Percentiles rank a stretch among this genome's conserved stretches.
These are phyloP conservation scores for Psilocybe cyanescens DNA, from an alignment of 768 basidiomycete species.

Conservation along the genomic window DNA sequence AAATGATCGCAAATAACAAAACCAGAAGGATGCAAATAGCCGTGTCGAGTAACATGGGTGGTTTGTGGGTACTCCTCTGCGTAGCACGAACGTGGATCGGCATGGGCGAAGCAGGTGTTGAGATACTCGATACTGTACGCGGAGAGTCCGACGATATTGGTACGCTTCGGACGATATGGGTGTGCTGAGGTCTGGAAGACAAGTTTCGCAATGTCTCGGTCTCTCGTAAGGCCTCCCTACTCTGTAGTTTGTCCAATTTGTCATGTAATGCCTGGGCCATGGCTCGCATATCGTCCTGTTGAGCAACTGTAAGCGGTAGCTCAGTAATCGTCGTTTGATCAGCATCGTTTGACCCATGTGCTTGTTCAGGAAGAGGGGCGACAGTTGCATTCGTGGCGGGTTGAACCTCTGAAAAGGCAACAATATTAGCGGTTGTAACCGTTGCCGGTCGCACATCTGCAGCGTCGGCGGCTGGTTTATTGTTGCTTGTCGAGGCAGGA, in stretches of 20 bases:
- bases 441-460: conserved; percentile 1
- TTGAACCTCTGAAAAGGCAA: not conserved
- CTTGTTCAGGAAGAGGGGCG: not conserved
- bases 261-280: conserved; percentile 17
- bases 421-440: not conserved
- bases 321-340: not conserved
- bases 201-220: not conserved
- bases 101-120: conserved; percentile 3
- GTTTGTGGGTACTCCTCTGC: conserved; percentile 32
- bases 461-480: conserved; percentile 4
- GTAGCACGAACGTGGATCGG: conserved; percentile 6
- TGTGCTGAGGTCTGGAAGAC: conserved; percentile 7
- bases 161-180: not conserved
- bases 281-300: conserved; percentile 10
- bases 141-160: not conserved
- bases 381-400: not conserved
- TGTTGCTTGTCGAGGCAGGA: conserved; percentile 19
- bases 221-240: not conserved
- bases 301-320: conserved; percentile 4
- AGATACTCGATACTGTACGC: conserved; percentile 7
- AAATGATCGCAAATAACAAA: conserved; percentile 69
- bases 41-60: conserved; percentile 72
- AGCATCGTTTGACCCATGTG: not conserved
- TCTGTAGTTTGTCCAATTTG: conserved; percentile 10
- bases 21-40: conserved; percentile 76